Conservation (phyloP, 2,329 filamentous ascomycete genomes). For the Fonsecaea pedrosoi region DNA sequence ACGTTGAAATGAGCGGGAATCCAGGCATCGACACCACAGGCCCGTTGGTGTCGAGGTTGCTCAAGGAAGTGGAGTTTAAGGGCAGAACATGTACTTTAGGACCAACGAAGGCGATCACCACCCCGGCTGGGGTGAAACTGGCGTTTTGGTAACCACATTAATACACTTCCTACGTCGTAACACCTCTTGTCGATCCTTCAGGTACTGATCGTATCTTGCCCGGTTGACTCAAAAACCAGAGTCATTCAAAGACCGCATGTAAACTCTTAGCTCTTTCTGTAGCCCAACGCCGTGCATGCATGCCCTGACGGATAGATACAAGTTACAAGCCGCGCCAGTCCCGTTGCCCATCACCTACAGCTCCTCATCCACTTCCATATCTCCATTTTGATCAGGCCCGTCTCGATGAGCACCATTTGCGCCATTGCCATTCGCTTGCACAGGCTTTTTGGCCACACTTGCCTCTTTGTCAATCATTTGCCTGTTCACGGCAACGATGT, state of each 20-base stretch:
- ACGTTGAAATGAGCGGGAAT: slow-evolving; percentile 64
- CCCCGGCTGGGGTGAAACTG: slow-evolving; percentile 46
- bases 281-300: slow-evolving; percentile 30
- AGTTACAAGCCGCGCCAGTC: slow-evolving; percentile 25
- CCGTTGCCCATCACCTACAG: slow-evolving; percentile 44
- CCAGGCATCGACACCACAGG: slow-evolving; percentile 59
- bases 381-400: slow-evolving; percentile 52
- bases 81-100: slow-evolving; percentile 50
- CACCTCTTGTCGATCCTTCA: neutral
- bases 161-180: neutral
- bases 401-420: slow-evolving; percentile 6
- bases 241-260: neutral
- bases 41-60: slow-evolving; percentile 59
- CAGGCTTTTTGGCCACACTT: slow-evolving; percentile 78
- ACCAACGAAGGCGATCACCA: slow-evolving; percentile 27
- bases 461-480: slow-evolving; percentile 99
- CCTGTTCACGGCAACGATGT: slow-evolving; percentile 96
- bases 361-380: slow-evolving; percentile 75
- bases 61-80: slow-evolving; percentile 44
- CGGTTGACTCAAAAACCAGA: neutral
- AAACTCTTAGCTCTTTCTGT: slow-evolving; percentile 8
- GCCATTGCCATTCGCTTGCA: slow-evolving; percentile 50
- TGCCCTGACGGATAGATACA: slow-evolving; percentile 28
- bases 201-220: neutral
- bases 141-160: slow-evolving; percentile 38